These are phyloP conservation scores for Phytopythium helicoides DNA, from an alignment of 352 stramenopile species.

Conservation along the genomic window DNA sequence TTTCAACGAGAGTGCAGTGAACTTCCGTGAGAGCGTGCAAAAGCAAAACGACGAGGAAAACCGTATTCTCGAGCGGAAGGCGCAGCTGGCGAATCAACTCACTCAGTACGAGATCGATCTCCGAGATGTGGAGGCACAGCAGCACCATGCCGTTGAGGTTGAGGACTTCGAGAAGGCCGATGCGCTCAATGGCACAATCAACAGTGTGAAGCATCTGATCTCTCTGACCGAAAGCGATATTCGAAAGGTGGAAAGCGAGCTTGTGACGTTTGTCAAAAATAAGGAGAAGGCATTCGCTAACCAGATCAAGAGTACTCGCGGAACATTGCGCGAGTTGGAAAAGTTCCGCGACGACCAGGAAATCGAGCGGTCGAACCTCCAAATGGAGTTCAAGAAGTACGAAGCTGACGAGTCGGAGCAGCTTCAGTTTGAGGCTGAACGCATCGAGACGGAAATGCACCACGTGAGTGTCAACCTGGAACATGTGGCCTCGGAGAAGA, in stretches of 20 bases:
- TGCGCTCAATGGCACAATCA: conserved; percentile 75
- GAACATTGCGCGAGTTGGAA: conserved; percentile 66
- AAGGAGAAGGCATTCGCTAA: conserved; percentile 81
- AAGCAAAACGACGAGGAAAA: conserved; percentile 80
- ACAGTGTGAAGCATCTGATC: conserved; percentile 78
- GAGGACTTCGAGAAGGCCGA: conserved; percentile 87
- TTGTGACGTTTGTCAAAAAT: conserved; percentile 63
- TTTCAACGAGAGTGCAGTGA: conserved; percentile 70
- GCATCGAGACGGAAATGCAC: conserved; percentile 72
- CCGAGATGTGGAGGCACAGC: conserved; percentile 72
- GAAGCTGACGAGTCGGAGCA: conserved; percentile 66
- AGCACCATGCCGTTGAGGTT: conserved; percentile 74
- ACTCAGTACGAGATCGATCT: conserved; percentile 81
- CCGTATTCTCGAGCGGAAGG: conserved; percentile 63
- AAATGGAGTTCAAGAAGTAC: conserved; percentile 62
- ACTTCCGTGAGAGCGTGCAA: conserved; percentile 54
- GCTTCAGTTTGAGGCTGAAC: conserved; percentile 74
- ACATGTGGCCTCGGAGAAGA: conserved; percentile 66
- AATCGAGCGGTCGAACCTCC: conserved; percentile 37
- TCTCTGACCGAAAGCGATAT: conserved; percentile 79
- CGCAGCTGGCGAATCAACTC: conserved; percentile 62
- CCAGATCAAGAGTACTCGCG: conserved; percentile 69
- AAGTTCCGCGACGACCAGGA: conserved; percentile 79
- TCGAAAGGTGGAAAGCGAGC: conserved; percentile 72
- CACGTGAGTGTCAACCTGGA: conserved; percentile 73